Conservation (phyloP, 129 eudicot genomes). For the Helianthus annuus region DNA sequence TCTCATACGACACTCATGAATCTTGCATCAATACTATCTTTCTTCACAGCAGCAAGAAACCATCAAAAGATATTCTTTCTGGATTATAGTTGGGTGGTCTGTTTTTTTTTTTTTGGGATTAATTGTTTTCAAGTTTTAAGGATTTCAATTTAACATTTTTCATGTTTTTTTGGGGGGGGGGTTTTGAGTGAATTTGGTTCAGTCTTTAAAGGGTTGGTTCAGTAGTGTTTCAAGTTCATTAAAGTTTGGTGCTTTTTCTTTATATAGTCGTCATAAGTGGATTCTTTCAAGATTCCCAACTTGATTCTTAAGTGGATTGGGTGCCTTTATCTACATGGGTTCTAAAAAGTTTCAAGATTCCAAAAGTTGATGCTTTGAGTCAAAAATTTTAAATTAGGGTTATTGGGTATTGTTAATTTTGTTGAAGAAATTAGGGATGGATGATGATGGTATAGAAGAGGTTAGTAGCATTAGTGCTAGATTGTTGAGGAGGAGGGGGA, state of each 20-base stretch:
- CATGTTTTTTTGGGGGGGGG: not conserved
- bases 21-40: slow-evolving; percentile 1
- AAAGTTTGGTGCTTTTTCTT: slow-evolving; percentile 15
- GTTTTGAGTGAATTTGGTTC: not conserved
- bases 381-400: slow-evolving; percentile 11
- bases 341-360: slow-evolving; percentile 12
- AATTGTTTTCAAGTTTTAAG: not conserved
- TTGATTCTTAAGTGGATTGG: slow-evolving; percentile 7
- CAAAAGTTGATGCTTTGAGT: slow-evolving; percentile 9
- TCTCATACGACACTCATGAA: slow-evolving; percentile 1
- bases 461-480: slow-evolving; percentile 48
- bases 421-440: slow-evolving; percentile 36
- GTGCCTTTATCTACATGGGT: slow-evolving; percentile 12
- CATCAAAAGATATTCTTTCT: slow-evolving; percentile 8
- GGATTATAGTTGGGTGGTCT: not conserved
- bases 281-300: slow-evolving; percentile 6
- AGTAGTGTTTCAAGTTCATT: slow-evolving; percentile 17
- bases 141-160: not conserved
- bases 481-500: slow-evolving; percentile 48
- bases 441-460: slow-evolving; percentile 75
- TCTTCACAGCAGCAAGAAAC: not conserved
- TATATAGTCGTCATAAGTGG: not conserved
- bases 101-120: not conserved
- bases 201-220: slow-evolving; percentile 1
- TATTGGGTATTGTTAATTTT: not conserved